A percentile compares a stretch with the other conserved stretches of the same genome.
These are phyloP conservation scores for Talaromyces nanjingensis DNA, from an alignment of 495 filamentous ascomycete species.

Conservation along the genomic window DNA sequence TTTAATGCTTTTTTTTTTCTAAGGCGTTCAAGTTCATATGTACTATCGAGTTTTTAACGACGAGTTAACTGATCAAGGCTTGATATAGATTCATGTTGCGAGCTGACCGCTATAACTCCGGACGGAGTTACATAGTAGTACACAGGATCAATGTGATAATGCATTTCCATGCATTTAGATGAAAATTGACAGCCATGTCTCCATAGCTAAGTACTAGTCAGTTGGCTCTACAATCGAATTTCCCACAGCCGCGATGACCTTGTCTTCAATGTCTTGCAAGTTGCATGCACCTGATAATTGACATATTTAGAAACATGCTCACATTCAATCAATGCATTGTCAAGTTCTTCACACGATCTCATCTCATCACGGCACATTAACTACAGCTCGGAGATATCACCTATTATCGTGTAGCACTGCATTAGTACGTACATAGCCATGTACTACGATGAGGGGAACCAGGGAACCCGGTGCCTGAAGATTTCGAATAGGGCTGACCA, in stretches of 20 bases:
- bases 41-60: neutral
- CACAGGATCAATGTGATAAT: neutral
- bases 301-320: too few relatives aligned
- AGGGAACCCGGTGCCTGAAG: neutral
- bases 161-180: neutral
- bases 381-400: neutral
- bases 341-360: neutral
- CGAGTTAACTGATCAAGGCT: neutral
- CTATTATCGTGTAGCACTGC: neutral
- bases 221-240: neutral
- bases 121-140: neutral
- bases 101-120: neutral
- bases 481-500: slow-evolving; percentile 2
- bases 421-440: neutral
- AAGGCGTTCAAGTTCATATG: neutral
- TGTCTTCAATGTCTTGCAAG: neutral
- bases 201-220: neutral
- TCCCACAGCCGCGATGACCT: neutral
- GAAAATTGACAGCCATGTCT: neutral
- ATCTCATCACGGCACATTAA: neutral
- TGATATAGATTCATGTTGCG: neutral
- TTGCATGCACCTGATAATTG: neutral
- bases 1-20: neutral
- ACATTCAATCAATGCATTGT: too few relatives aligned
- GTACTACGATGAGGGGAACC: neutral